Evolutionary conservation across 768 basidiomycete genomes (phyloP).

Genomic region (Collybiopsis confluens): DNA sequence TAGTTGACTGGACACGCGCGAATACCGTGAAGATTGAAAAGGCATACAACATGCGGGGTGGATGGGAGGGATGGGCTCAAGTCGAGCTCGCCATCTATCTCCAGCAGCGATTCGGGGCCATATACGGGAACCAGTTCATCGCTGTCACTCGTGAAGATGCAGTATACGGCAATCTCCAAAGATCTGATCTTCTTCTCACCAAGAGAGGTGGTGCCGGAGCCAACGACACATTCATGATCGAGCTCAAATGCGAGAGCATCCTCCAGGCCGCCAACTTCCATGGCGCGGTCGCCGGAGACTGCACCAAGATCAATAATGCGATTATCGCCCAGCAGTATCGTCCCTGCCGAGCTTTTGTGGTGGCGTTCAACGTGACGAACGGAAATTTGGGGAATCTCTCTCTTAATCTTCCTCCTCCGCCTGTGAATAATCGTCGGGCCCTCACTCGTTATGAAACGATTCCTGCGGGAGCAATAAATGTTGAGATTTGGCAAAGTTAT

Average conservation of each 20-base stretch:
- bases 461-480: too few species aligned
- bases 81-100: background rate
- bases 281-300: background rate
- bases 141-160: background rate
- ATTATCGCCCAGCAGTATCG: background rate
- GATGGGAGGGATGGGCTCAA: constrained; percentile 8
- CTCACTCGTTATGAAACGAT: too few species aligned
- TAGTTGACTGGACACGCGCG: background rate
- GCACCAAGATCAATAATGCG: background rate
- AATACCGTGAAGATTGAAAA: background rate
- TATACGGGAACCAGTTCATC: background rate
- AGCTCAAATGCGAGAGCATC: constrained; percentile 5
- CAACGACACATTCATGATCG: background rate
- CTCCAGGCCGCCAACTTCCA: background rate
- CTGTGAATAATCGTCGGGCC: too few species aligned
- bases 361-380: background rate
- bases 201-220: background rate
- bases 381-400: too few species aligned
- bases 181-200: background rate
- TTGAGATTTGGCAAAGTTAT: too few species aligned
- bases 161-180: background rate
- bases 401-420: too few species aligned
- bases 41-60: background rate
- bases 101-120: background rate
- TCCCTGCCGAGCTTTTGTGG: background rate